These are phyloP conservation scores for Tardiomyces blankii DNA, from an alignment of 1,139 yeast species.

Conservation along the genomic window DNA sequence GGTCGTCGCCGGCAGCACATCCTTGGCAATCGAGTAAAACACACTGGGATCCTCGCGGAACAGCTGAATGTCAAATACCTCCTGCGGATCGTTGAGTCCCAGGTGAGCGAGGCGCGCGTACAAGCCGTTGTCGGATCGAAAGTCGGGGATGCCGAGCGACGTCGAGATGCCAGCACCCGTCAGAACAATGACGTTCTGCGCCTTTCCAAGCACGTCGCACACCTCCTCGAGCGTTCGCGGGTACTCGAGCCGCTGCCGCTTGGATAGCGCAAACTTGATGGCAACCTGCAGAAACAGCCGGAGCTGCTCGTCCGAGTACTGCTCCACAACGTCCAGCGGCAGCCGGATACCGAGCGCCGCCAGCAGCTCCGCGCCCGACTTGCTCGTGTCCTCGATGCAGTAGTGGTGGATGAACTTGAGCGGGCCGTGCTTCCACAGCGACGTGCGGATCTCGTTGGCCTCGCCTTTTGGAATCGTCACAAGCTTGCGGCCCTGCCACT, in stretches of 20 bases:
- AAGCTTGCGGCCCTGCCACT: constrained; percentile 6
- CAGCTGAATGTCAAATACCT: constrained; percentile 70
- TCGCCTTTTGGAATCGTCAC: constrained; percentile 28
- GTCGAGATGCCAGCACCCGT: constrained; percentile 98
- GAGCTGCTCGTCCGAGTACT: constrained; percentile 13
- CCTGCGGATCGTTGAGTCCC: constrained; percentile 87
- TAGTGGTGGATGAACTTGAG: constrained; percentile 45
- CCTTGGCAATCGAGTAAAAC: constrained; percentile 79
- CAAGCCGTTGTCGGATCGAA: constrained; percentile 81
- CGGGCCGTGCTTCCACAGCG: constrained; percentile 51
- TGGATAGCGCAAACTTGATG: constrained; percentile 18
- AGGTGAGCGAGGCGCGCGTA: constrained; percentile 59
- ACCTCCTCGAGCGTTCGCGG: constrained; percentile 49
- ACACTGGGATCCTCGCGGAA: constrained; percentile 56
- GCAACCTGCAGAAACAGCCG: constrained; percentile 22
- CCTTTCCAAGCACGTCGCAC: constrained; percentile 38
- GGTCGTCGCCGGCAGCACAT: constrained; percentile 63
- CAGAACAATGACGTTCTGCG: constrained; percentile 60
- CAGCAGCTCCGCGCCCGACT: constrained; percentile 31
- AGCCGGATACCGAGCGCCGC: constrained; percentile 28
- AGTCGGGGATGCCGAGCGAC: constrained; percentile 88
- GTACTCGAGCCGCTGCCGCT: constrained; percentile 18
- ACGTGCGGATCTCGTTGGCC: constrained; percentile 42
- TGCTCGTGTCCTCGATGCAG: constrained; percentile 47
- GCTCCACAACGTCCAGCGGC: constrained; percentile 17